Conservation (phyloP, 331 rosid genomes). For the Erythrophleum ivorense region DNA sequence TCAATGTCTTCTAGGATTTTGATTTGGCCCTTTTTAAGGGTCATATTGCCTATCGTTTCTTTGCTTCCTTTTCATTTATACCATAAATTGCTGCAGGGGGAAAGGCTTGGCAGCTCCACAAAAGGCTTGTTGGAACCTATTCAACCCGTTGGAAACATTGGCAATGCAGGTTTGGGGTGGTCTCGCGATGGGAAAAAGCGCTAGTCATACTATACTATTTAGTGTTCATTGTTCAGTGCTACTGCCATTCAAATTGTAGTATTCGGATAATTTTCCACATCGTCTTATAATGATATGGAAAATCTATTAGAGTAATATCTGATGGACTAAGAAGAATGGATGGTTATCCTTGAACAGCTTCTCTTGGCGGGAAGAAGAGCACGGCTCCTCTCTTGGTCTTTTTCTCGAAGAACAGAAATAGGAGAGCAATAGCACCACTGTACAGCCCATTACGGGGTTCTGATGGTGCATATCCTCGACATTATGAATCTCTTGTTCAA, state of each 20-base stretch:
- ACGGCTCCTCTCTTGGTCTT: neutral
- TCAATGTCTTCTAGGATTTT: neutral
- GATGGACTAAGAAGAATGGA: neutral
- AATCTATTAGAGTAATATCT: neutral
- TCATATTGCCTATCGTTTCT: neutral
- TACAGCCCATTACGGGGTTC: neutral
- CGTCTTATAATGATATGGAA: neutral
- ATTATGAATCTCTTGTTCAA: neutral
- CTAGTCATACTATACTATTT: neutral
- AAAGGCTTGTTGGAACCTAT: slow-evolving; percentile 79
- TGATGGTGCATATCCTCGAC: neutral
- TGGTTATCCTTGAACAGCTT: neutral
- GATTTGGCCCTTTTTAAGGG: neutral
- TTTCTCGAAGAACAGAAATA: neutral
- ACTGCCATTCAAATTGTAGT: neutral
- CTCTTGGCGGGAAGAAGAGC: slow-evolving; percentile 2
- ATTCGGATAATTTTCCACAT: neutral
- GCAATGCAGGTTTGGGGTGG: slow-evolving; percentile 87
- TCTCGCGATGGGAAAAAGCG: slow-evolving; percentile 52
- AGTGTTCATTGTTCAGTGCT: neutral
- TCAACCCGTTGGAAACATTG: slow-evolving; percentile 72
- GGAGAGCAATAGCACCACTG: neutral
- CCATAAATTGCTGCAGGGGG: slow-evolving; percentile 53
- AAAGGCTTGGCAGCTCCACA: slow-evolving; percentile 57
- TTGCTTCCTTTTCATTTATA: neutral